Conservation (phyloP, 148 eudicot genomes). For the Dysphania ambrosioides region DNA sequence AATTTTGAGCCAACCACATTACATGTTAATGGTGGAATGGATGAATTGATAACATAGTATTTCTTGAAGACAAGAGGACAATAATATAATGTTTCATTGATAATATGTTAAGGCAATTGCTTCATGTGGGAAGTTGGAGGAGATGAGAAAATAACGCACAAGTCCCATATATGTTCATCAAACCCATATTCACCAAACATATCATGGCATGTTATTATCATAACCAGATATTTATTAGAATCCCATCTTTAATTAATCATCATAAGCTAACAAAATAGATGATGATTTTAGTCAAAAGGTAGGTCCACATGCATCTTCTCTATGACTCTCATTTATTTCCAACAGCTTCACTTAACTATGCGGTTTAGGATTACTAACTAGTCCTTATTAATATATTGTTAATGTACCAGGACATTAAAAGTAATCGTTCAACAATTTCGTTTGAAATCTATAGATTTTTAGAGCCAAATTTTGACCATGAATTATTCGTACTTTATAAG, state of each 20-base stretch:
- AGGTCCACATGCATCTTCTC: constrained; percentile 7
- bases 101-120: not conserved
- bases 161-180: not conserved
- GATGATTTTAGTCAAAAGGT: constrained; percentile 6
- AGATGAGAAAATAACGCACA: constrained; percentile 4
- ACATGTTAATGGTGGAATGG: not conserved
- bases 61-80: not conserved
- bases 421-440: too few relatives aligned
- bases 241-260: not conserved
- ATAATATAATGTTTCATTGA: not conserved
- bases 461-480: too few relatives aligned
- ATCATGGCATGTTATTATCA: not conserved
- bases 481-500: too few relatives aligned
- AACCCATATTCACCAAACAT: not conserved
- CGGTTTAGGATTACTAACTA: too few relatives aligned
- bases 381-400: too few relatives aligned
- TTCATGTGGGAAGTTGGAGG: constrained; percentile 8
- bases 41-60: too few relatives aligned
- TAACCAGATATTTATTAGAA: not conserved
- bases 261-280: not conserved
- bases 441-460: too few relatives aligned
- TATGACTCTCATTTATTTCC: constrained; percentile 10
- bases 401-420: too few relatives aligned
- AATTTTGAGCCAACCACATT: not conserved
- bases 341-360: constrained; percentile 12